These are phyloP conservation scores for Aspergillus ochraceus DNA, from an alignment of 2,329 filamentous ascomycete genomes.

Conservation along the genomic window DNA sequence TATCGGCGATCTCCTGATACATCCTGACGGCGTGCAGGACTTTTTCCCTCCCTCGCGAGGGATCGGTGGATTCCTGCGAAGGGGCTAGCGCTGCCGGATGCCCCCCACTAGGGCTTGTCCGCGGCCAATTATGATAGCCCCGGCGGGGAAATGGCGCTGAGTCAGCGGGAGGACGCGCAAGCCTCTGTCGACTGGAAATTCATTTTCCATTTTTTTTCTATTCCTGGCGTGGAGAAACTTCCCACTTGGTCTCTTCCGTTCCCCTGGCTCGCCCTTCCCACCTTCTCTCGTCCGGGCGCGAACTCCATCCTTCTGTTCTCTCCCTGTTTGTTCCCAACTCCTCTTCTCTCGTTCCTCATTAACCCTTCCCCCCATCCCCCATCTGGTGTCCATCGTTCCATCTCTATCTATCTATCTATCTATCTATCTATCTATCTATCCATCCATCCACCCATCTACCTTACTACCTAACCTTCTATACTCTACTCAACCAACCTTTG, in stretches of 20 bases:
- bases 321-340: constrained; percentile 3
- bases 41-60: background rate
- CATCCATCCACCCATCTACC: background rate
- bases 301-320: constrained; percentile 8
- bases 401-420: constrained; percentile 5
- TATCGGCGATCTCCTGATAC: constrained; percentile 14
- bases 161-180: constrained; percentile 36
- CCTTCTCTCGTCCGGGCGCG: background rate
- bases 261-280: constrained; percentile 8
- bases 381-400: background rate
- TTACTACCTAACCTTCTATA: background rate
- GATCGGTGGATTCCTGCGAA: constrained; percentile 6
- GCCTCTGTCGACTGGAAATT: constrained; percentile 18
- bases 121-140: background rate
- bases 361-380: constrained; percentile 5
- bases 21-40: constrained; percentile 1
- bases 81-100: constrained; percentile 1
- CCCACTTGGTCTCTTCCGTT: constrained; percentile 14
- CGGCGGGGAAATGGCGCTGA: constrained; percentile 19
- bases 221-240: constrained; percentile 20
- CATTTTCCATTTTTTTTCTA: constrained; percentile 16
- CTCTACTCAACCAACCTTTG: background rate
- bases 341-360: constrained; percentile 6
- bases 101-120: constrained; percentile 1
- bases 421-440: constrained; percentile 7